Evolutionary conservation across 768 basidiomycete genomes (phyloP).

Genomic region (Termitomyces sp.): DNA sequence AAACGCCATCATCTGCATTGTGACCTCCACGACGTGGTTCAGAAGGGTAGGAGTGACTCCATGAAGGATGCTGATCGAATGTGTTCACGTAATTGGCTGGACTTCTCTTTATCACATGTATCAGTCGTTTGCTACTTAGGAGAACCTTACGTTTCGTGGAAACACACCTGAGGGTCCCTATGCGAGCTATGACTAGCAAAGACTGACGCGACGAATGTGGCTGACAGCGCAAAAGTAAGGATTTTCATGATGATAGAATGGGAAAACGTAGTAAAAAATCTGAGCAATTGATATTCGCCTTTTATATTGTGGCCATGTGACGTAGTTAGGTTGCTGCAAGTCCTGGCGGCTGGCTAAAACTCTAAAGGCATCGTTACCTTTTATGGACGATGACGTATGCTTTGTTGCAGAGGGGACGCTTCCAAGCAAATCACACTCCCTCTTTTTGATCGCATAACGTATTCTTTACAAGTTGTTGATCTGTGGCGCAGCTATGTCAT

Average conservation of each 20-base stretch:
- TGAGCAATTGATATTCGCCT: not conserved
- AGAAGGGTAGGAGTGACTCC: not conserved
- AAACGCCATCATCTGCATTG: not conserved
- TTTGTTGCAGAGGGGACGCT: not conserved
- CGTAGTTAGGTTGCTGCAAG: not conserved
- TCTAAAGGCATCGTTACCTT: too few relatives aligned
- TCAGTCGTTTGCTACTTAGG: not conserved
- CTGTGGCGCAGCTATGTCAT: not conserved
- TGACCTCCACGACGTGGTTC: not conserved
- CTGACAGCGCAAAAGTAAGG: not conserved
- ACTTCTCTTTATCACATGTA: not conserved
- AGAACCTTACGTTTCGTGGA: not conserved
- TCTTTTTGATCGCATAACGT: not conserved
- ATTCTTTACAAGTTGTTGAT: not conserved
- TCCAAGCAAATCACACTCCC: not conserved
- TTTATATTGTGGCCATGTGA: not conserved
- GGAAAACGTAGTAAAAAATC: not conserved
- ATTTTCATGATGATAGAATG: not conserved
- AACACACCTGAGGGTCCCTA: slow-evolving; percentile 1
- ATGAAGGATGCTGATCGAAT: not conserved
- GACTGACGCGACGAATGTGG: not conserved
- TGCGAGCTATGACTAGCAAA: not conserved
- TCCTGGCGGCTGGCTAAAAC: not conserved
- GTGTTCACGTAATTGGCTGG: not conserved
- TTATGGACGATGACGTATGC: too few relatives aligned